Base-by-base conservation (phyloP, 441 rosid species). In the Bruguiera hainesii region DNA sequence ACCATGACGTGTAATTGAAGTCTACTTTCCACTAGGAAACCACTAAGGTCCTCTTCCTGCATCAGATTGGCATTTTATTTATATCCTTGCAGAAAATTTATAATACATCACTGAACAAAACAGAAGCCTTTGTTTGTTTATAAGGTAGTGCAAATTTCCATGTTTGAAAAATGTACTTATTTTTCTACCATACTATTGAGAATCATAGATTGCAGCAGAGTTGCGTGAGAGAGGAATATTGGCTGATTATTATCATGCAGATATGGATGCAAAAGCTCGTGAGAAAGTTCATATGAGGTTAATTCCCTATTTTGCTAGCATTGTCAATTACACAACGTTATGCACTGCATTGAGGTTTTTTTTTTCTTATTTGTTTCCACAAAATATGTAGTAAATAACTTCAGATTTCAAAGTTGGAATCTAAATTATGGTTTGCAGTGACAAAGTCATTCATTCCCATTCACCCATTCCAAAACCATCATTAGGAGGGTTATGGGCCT, bases 161-260 rank as follows among this genome's bases (percentile, higher is more conserved):
- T 28, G 50, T n/a, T 61, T 64, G 30, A 31, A 28, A 20, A 69
- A 65, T 60, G 42, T 59, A 50, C 62, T 66, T 67, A 51, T 63
- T 59, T 63, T 21, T 48, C 26, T 56, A 37, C 51, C 46, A 70
- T 66, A 63, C 35, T 67, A 63, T 71, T 58, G 60, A 70, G 83
- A 70, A 56, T 65, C 80, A 77, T 79, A 95, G 99, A 89, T 95
- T 80, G 98, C 99, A 49, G 79, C 84, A 66, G 95, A 90, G 64
- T 77, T 95, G 75, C 80, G 87, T 69, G 79, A 80, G 25, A 84
- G 95, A 79, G 95, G 95, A 79, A 84, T 95, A 72, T 83, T 85
- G 28, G 96, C 98, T 67, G 92, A 82, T 74, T 81, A 85, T 78
- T 92, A 95, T 78, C 99, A 95, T 64, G 99, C 98, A 75, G 95